Base-by-base conservation (phyloP, 345 rosid species). In the Aquilaria malaccensis region DNA sequence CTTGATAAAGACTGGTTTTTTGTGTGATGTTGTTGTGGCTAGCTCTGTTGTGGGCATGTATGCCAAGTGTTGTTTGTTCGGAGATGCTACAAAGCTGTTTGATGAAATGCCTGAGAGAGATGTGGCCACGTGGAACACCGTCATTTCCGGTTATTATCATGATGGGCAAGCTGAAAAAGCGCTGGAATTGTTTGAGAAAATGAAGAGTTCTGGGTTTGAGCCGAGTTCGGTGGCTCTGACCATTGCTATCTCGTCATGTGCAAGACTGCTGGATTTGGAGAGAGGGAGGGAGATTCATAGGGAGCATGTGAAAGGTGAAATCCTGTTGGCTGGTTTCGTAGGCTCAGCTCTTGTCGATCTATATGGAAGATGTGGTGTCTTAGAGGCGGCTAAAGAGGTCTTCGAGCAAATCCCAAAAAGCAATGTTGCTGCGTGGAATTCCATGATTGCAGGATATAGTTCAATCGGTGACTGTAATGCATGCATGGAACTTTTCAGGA, bases 21-120 rank as follows among this genome's bases (percentile, higher is more conserved):
- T 80, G 14, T 63, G 57, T 62, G 95, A 85, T 74, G 76, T 76
- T 59, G 87, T 83, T 45, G 71, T 85, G 45, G 76, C 71, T 0
- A 87, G 95, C 76, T 79, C 89, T 67, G 70, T 82, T 3, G 79
- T 79, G 0, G 45, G 83, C 6, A 74, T 86, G 80, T 86, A 89
- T 49, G 87, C 80, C 0, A 83, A 76, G 55, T 81, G 87, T 64
- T 43, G 65, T 9, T 63, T 62, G 66, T 81, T 78, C 59, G 71
- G 37, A 1, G 11, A 13, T 54, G 81, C 81, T 9, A n/a, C 69
- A 2, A 58, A 71, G 60, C 0, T 84, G 85, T 89, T 89, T 65
- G 85, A 80, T 58, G 89, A 89, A 79, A 89, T 89, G 81, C 52
- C 76, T 61, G 82, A 76, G 0, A 81, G 91, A 73, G 95, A 85